These are phyloP conservation scores for Chlamydomonas incerta DNA, from an alignment of 139 green algal genomes.

Conservation along the genomic window DNA sequence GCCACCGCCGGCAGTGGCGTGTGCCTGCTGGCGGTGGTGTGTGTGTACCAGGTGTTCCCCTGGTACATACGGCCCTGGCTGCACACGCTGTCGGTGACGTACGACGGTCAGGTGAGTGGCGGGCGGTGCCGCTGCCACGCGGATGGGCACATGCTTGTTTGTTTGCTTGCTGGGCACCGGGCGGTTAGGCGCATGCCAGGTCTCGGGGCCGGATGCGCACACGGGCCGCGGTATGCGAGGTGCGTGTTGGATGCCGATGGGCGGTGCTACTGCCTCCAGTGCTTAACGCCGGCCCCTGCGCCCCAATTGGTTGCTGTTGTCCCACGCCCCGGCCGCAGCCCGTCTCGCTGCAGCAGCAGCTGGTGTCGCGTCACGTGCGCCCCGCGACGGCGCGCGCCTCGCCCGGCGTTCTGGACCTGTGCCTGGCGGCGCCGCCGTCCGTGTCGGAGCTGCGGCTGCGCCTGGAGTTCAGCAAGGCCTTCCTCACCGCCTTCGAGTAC, in stretches of 20 bases:
- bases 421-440: conserved; percentile 51
- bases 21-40: conserved; percentile 47
- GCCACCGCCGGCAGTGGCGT: background rate
- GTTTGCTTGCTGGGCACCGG: too few species aligned
- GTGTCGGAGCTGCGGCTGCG: conserved; percentile 41
- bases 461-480: conserved; percentile 76
- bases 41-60: conserved; percentile 81
- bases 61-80: conserved; percentile 85
- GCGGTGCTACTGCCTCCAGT: too few species aligned
- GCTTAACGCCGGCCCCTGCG: too few species aligned
- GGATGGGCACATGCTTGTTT: too few species aligned
- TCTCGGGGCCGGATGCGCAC: too few species aligned
- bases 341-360: conserved; percentile 21
- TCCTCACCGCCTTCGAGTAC: conserved; percentile 77
- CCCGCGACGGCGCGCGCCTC: conserved; percentile 62
- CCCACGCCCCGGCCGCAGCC: background rate
- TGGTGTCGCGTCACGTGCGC: conserved; percentile 35
- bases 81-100: conserved; percentile 75
- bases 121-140: too few species aligned
- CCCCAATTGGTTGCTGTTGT: too few species aligned
- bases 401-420: conserved; percentile 70
- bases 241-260: too few species aligned
- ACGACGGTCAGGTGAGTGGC: conserved; percentile 79
- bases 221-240: too few species aligned
- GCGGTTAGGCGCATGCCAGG: too few species aligned